Evolutionary conservation across 768 basidiomycete genomes (phyloP), one percentile per base, ranked within the genome.

Genomic region (Ramaria rubella): DNA sequence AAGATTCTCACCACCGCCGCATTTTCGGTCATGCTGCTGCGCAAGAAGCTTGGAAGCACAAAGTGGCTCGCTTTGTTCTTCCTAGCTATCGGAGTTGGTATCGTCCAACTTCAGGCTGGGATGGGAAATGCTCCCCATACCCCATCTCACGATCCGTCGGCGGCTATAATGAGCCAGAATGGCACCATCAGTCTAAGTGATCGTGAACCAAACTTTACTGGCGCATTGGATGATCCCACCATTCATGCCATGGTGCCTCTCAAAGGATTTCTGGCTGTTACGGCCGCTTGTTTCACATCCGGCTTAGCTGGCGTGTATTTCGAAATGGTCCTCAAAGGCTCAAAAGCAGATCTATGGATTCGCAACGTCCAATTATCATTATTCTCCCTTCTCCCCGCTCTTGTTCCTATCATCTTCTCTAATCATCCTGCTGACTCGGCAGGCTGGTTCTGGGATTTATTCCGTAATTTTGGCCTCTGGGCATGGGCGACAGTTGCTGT

Each of bases 301-400:
- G 95, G 95, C 24, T 82, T 98, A 44, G 94, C 94, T 0, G 94
- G 94, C 5, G 94, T 97, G 26, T 98, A 98, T 73, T 98, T 98
- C 63, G 95, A 98, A 73, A 94, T 95, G 88, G 93, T 94, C 33
- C 76, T 94, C 61, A 98, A 95, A 74, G 86, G 87, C 63, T 88
- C 90, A 2, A 85, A 85, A 62, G 79, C 85, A 3, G 92, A 96
- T 71, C 77, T 98, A 11, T 97, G 95, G 95, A 85, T 95, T 57
- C 88, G 95, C 66, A 98, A 97, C 69, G 87, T 95, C 59, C 95
- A 98, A 69, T 80, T 98, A 15, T 94, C 92, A 23, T 78, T 94
- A 54, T 98, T 97, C 75, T 94, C 92, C 49, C 78, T 97, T 42
- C 77, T 95, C 23, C 95, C 95, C 2, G 93, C 94, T 3, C 69